These are phyloP conservation scores for Sporisorium exsertum DNA, from an alignment of 1,284 basidiomycete species.

Conservation along the genomic window DNA sequence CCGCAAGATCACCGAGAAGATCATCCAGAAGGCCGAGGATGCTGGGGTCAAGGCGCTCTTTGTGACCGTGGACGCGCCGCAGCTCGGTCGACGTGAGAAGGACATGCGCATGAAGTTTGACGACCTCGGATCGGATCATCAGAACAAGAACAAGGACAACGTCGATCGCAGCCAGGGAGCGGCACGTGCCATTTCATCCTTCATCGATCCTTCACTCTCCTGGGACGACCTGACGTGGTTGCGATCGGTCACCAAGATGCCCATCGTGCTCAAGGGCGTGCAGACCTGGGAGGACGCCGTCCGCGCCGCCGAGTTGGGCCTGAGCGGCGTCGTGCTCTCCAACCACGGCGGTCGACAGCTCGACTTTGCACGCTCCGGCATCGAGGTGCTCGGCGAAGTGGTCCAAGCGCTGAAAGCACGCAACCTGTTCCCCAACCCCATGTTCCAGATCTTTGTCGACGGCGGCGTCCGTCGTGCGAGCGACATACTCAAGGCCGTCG, in stretches of 20 bases:
- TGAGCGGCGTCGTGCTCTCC: conserved; percentile 69
- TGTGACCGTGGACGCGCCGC: conserved; percentile 88
- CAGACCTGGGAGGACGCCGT: conserved; percentile 77
- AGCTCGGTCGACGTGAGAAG: conserved; percentile 84
- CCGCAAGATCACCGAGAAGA: conserved; percentile 77
- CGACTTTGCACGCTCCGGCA: conserved; percentile 62
- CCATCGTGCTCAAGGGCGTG: conserved; percentile 84
- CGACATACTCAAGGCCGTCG: conserved; percentile 85
- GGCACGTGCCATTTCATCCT: conserved; percentile 71
- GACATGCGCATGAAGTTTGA: conserved; percentile 75
- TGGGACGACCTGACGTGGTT: conserved; percentile 79
- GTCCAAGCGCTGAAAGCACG: conserved; percentile 79
- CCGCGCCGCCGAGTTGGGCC: conserved; percentile 73
- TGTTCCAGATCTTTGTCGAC: conserved; percentile 85
- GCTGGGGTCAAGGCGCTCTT: conserved; percentile 84
- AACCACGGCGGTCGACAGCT: conserved; percentile 72
- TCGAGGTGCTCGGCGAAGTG: conserved; percentile 79
- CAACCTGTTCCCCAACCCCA: conserved; percentile 74
- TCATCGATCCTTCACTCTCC: conserved; percentile 72
- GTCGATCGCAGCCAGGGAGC: conserved; percentile 61
- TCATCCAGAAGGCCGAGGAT: conserved; percentile 78
- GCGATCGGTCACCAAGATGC: conserved; percentile 79
- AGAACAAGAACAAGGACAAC: conserved; percentile 63
- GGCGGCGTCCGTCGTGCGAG: conserved; percentile 84
- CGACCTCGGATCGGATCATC: conserved; percentile 71